Evolutionary conservation across 2,329 filamentous ascomycete genomes (phyloP).

Genomic region (Talaromyces rugulosus): DNA sequence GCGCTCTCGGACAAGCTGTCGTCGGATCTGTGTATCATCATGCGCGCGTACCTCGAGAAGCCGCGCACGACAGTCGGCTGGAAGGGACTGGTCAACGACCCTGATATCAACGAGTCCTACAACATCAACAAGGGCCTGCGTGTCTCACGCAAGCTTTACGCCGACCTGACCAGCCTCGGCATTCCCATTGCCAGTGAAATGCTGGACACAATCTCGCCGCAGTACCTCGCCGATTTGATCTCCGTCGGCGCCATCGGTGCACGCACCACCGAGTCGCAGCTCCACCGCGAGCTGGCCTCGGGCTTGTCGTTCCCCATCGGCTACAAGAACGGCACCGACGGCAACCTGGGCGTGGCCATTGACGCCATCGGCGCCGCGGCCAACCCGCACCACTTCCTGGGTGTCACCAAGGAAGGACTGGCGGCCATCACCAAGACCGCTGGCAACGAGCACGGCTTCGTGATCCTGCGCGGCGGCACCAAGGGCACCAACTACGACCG

Average conservation of each 20-base stretch:
- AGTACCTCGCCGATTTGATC: conserved; percentile 95
- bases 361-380: conserved; percentile 79
- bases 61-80: conserved; percentile 96
- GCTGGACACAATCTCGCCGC: conserved; percentile 97
- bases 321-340: conserved; percentile 99
- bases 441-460: conserved; percentile 96
- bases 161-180: conserved; percentile 77
- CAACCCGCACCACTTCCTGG: conserved; percentile 85
- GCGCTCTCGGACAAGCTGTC: conserved; percentile 72
- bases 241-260: conserved; percentile 94
- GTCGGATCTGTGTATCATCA: conserved; percentile 83
- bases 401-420: conserved; percentile 94
- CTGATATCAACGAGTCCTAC: conserved; percentile 94
- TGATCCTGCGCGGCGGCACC: conserved; percentile 87
- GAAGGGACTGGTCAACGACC: conserved; percentile 99
- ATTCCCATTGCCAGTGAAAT: conserved; percentile 98
- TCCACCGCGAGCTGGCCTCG: conserved; percentile 92
- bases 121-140: conserved; percentile 98
- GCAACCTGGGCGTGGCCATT: conserved; percentile 82
- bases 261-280: conserved; percentile 91
- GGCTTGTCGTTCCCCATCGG: conserved; percentile 96
- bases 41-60: conserved; percentile 99
- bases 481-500: conserved; percentile 92
- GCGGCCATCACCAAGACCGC: conserved; percentile 90
- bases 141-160: conserved; percentile 88